Base-by-base conservation (phyloP, 768 basidiomycete genomes). In the Leccinum rimulosum region DNA sequence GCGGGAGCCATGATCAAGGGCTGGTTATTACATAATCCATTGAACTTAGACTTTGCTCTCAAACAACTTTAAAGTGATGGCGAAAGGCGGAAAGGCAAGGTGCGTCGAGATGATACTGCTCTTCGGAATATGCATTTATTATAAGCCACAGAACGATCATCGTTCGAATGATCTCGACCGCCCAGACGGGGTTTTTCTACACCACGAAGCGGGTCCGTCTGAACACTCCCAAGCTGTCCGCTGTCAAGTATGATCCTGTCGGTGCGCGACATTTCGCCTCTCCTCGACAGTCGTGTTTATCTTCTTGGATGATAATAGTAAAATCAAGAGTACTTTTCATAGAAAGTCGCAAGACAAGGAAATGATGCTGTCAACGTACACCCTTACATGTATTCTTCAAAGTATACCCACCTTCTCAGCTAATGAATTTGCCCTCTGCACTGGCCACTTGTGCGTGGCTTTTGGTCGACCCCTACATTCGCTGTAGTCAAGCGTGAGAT, bases 131-230 rank as follows among this genome's bases (percentile, higher is more conserved):
- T 47, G 27, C 17, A 3, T 59, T 33, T 47, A 58, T 50, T 51
- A 19, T 47, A 47, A 28, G 1, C 30, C 14, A 19, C 68, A 94
- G 93, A 70, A 93, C 91, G 2, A 72, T 95, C 56, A 87, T 96
- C 56, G 86, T 95, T 54, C 89, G 92, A 51, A 81, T 96, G 64
- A 86, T 95, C 59, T 95, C 94, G 14, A 93, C 93, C 0, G 94
- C 94, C 1, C 88, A 92, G 74, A 95, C 93, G 1, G 93, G 94
- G 11, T 93, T 83, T 77, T 95, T 95, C 73, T 96, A 95, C 75
- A 92, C 91, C 22, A 89, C 89, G 3, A 82, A 87, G 61, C 83
- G 94, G 22, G 75, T 87, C 45, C 82, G 94, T 11, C 73, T 65
- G 54, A 68, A 82, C 67, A 88, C 86, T 2, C 85, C 91, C n/a